Percentiles rank a stretch among this genome's conserved stretches.
These are phyloP conservation scores for Podospora comata DNA, from an alignment of 495 filamentous ascomycete species.

Conservation along the genomic window DNA sequence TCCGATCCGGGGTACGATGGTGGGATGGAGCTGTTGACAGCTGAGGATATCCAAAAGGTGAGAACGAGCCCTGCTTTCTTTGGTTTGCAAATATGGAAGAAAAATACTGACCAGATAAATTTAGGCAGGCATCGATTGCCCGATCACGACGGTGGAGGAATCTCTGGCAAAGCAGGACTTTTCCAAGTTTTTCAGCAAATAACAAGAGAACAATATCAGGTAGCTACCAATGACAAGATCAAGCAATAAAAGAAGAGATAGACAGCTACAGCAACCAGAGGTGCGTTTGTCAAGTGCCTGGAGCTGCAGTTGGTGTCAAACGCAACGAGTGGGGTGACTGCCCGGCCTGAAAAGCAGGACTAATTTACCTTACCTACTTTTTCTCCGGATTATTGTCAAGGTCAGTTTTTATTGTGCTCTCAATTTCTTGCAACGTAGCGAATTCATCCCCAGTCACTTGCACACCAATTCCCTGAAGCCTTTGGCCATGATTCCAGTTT, in stretches of 20 bases:
- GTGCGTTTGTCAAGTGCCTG: background rate
- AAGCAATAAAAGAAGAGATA: background rate
- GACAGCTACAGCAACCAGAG: background rate
- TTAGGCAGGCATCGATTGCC: constrained; percentile 35
- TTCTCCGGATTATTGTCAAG: background rate
- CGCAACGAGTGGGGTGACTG: too few relatives aligned
- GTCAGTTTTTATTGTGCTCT: background rate
- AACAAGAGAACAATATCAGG: background rate
- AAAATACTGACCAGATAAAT: background rate
- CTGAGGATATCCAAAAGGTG: constrained; percentile 42
- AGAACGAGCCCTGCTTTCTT: constrained; percentile 5
- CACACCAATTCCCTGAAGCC: too few relatives aligned
- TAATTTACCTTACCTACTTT: background rate
- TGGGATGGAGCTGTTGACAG: constrained; percentile 36
- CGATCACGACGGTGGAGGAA: constrained; percentile 34
- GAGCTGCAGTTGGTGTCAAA: background rate
- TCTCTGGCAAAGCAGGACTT: constrained; percentile 30
- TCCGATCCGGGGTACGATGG: constrained; percentile 43
- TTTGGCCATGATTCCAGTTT: background rate
- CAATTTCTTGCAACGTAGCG: background rate
- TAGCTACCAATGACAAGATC: background rate
- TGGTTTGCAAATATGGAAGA: background rate
- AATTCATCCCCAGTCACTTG: background rate
- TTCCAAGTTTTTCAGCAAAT: constrained; percentile 21
- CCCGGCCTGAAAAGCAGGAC: background rate